Evolutionary conservation across 2,329 filamentous ascomycete genomes (phyloP), one percentile per base, ranked within the genome.

Genomic region (Cadophora sp.): DNA sequence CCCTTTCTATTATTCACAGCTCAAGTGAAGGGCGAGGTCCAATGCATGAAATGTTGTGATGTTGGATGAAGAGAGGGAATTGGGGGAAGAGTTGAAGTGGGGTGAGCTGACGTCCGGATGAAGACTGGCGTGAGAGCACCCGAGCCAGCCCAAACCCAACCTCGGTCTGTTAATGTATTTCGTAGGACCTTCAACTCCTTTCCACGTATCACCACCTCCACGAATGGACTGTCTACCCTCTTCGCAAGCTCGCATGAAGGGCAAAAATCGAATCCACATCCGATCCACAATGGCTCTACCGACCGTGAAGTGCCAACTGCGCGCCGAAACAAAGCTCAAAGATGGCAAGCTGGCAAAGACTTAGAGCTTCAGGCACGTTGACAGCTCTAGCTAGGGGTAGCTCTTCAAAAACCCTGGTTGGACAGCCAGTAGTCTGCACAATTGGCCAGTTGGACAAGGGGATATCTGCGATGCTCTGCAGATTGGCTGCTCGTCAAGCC

Each of bases 311-410:
- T 45, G 41, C 41, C 5, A 45, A 18, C 41, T 9, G 41, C 18
- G 11, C 11, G 8, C 36, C 7, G 36, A 39, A 39, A 39, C 36
- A 13, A 39, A 39, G 41, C 41, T 45, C 13, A 16, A 45, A 45
- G 14, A n/a, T 13, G 5, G 8, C 41, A 45, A 45, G 18, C 41
- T 13, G 3, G 7, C 50, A 16, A 14, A 14, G 14, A 53, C 16
- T 24, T 14, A 4, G 24, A 51, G 24, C 11, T 14, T 13, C 8
- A 50, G 8, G 20, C 22, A 6, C 27, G 27, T 30, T 50, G 47
- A 50, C 47, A 50, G 47, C 47, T 50, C 47, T 50, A 51, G 48
- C 48, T 51, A 51, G 3, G 24, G 48, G 24, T 18, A 30, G 24
- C 48, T 51, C n/a, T 24, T 24, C 2, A 16, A 16, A 8, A 20